Base-by-base conservation (phyloP, 2,329 filamentous ascomycete genomes). In the Dactylonectria macrodidyma region DNA sequence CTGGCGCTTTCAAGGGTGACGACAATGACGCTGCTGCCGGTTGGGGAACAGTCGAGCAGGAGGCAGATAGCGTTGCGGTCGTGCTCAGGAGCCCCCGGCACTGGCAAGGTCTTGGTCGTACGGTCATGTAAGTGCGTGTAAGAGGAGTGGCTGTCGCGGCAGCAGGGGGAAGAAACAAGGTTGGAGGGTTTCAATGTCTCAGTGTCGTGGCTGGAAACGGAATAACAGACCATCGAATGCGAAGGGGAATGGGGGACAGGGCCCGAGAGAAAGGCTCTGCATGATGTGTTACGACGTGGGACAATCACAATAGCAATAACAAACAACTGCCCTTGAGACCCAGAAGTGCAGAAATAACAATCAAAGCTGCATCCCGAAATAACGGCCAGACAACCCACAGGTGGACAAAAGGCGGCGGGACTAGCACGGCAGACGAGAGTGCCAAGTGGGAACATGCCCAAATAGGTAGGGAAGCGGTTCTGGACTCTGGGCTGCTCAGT, bases 21-120 rank as follows among this genome's bases (percentile, higher is more conserved):
- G 41, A 62, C 14, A 36, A 70, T 70, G 71, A 70, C 65, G 69
- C 69, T 59, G 50, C 56, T 64, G 59, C 56, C 33, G 30, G 14
- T n/a, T 48, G 55, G n/a, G 46, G 51, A 36, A 26, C 14, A 22
- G n/a, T 41, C 38, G 33, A 56, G 36, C 30, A 24, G 59, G 41
- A 55, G 54, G 47, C 50, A 54, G 30, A 48, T 47, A 47, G 51
- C 50, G 55, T 51, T 46, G 59, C 41, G 22, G 36, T 52, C 24
- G 47, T 50, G 34, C 58, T 8, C 24, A 24, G 19, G n/a, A 36
- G 34, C 38, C 26, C 26, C 41, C 46, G 52, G 26, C 48, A 14
- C 36, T 44, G 33, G 26, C 62, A 61, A 46, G 62, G 57, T 30
- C 51, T 14, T 59, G 30, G 24, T 41, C 50, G 62, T 60, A 60